Conservation (phyloP, 2,329 filamentous ascomycete species). For the Trichoderma sp. region DNA sequence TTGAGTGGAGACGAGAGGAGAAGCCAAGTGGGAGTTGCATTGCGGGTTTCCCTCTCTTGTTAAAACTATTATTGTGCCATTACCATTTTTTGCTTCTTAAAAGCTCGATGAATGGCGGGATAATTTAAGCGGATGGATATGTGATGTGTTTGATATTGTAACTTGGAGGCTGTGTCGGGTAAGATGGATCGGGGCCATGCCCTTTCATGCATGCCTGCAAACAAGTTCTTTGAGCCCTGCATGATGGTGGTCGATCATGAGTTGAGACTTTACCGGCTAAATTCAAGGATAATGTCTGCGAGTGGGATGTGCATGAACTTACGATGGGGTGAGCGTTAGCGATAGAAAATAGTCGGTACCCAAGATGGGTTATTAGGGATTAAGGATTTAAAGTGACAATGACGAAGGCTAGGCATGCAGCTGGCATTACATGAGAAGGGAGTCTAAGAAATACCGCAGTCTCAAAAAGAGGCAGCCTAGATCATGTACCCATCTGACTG, state of each 20-base stretch:
- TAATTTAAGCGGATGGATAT: neutral
- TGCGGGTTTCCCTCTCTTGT: no score
- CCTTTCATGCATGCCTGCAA: neutral
- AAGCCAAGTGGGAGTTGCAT: neutral
- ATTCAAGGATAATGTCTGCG: slow-evolving; percentile 17
- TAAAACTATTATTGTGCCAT: no score
- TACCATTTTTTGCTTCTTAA: neutral
- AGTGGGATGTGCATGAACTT: neutral
- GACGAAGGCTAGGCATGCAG: neutral
- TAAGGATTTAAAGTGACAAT: neutral
- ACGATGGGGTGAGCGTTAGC: neutral
- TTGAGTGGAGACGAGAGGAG: slow-evolving; percentile 19
- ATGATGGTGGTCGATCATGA: slow-evolving; percentile 10
- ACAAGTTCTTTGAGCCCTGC: slow-evolving; percentile 2
- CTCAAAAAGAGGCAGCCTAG: neutral
- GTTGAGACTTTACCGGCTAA: slow-evolving; percentile 19
- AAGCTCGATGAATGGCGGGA: neutral
- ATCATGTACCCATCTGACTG: neutral
- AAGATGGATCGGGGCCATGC: neutral
- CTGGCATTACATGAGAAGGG: neutral
- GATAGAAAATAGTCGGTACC: neutral
- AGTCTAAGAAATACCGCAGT: neutral
- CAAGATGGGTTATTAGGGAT: neutral
- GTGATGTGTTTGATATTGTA: neutral
- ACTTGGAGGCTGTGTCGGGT: neutral